Evolutionary conservation across 164 flowering plant species (phyloP).

Genomic region (Stephania yunnanensis): DNA sequence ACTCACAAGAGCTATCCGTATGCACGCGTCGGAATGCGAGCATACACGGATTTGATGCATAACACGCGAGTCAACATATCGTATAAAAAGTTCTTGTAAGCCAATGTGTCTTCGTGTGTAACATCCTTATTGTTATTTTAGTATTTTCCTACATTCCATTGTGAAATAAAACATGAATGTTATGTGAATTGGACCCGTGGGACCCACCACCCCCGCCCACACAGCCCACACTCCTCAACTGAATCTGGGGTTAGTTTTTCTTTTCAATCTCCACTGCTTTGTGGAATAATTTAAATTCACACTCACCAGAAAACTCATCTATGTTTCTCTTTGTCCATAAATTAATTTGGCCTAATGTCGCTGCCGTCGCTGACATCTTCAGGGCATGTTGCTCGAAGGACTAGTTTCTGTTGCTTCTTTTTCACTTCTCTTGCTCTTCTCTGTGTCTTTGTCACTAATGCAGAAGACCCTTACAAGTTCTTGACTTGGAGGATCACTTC

Average conservation of each 20-base stretch:
- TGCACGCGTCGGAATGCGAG: too few relatives aligned
- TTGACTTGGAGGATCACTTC: slow-evolving; percentile 57
- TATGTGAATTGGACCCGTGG: too few relatives aligned
- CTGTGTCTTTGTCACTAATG: slow-evolving; percentile 9
- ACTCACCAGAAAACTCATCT: background rate
- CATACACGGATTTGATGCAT: too few relatives aligned
- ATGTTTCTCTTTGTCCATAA: too few relatives aligned
- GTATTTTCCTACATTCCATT: too few relatives aligned
- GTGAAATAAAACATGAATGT: too few relatives aligned
- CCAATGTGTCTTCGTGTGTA: too few relatives aligned
- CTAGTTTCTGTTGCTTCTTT: background rate
- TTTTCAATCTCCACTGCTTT: background rate
- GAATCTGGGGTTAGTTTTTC: background rate
- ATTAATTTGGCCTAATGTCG: background rate
- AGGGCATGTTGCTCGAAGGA: background rate
- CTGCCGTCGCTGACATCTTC: background rate
- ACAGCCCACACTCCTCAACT: background rate
- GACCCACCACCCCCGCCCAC: background rate
- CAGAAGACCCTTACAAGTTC: slow-evolving; percentile 53
- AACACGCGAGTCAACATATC: too few relatives aligned
- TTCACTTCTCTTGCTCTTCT: background rate
- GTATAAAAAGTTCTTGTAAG: too few relatives aligned
- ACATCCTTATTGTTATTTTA: too few relatives aligned
- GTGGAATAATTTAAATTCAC: background rate
- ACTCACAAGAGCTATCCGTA: too few relatives aligned